Conservation (phyloP, 2,329 filamentous ascomycete genomes). For the Phaeophleospora eucalypticola region DNA sequence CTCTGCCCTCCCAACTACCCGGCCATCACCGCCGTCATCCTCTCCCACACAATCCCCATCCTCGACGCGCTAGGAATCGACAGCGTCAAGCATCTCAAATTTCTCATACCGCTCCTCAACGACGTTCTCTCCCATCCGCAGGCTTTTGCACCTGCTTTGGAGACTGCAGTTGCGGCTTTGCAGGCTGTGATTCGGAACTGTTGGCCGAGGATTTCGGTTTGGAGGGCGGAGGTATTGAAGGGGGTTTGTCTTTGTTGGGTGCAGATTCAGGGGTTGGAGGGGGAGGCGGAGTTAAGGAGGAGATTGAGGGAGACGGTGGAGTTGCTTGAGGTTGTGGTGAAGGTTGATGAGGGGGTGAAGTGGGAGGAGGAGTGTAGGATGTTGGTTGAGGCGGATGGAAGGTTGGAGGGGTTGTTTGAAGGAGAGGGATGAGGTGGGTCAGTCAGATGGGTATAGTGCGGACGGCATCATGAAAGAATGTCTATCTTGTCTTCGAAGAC, state of each 20-base stretch:
- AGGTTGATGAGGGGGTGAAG: constrained; percentile 23
- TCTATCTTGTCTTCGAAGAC: too few species aligned
- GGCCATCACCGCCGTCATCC: constrained; percentile 54
- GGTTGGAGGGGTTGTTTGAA: constrained; percentile 26
- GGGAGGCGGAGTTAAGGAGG: constrained; percentile 10
- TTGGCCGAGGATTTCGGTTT: constrained; percentile 64
- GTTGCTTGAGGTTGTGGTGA: constrained; percentile 24
- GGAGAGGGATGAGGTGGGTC: too few species aligned
- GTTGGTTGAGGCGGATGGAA: constrained; percentile 29
- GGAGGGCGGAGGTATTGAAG: constrained; percentile 61
- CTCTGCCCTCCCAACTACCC: constrained; percentile 56
- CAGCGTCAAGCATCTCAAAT: constrained; percentile 64
- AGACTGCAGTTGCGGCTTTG: constrained; percentile 56
- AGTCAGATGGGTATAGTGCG: too few species aligned
- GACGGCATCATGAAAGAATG: too few species aligned
- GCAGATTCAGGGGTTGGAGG: constrained; percentile 12
- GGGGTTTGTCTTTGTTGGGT: constrained; percentile 47
- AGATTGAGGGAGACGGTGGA: constrained; percentile 24
- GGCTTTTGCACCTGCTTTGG: constrained; percentile 62
- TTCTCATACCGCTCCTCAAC: constrained; percentile 64
- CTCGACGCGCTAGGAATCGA: constrained; percentile 58
- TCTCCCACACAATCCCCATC: constrained; percentile 48
- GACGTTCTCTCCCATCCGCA: constrained; percentile 68
- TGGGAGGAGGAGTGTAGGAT: constrained; percentile 24
- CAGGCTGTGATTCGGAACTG: constrained; percentile 57